A percentile compares a stretch with the other conserved stretches of the same genome.
phyloP scores from a whole-genome alignment of 2,329 filamentous ascomycete species.

The Phialocephala subalpina region DNA sequence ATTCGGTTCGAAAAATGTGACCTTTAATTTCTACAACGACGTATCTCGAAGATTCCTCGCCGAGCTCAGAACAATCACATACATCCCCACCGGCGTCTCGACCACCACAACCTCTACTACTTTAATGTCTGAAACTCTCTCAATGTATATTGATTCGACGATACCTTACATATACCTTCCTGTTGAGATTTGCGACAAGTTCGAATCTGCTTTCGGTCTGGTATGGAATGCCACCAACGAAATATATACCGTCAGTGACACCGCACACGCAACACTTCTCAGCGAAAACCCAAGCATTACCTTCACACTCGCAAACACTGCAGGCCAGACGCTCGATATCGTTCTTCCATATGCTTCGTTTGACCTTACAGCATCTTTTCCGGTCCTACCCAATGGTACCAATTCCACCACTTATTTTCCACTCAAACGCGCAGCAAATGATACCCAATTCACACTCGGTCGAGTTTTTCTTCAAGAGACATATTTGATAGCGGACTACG shows the following conservation, averaged over 20 bases:
- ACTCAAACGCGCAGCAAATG: constrained; percentile 42
- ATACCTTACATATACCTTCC: constrained; percentile 50
- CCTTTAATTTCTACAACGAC: constrained; percentile 49
- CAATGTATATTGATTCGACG: constrained; percentile 46
- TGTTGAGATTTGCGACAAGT: constrained; percentile 42
- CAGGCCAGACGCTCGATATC: constrained; percentile 39
- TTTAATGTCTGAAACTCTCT: constrained; percentile 9
- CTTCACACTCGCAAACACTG: constrained; percentile 44
- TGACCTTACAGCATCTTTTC: constrained; percentile 45
- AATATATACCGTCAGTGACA: constrained; percentile 44
- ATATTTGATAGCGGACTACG: constrained; percentile 47
- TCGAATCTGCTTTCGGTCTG: constrained; percentile 46
- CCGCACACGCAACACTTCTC: constrained; percentile 32
- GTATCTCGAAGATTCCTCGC: constrained; percentile 48
- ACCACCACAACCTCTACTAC: constrained; percentile 9
- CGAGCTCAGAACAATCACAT: constrained; percentile 42
- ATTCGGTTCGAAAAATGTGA: constrained; percentile 46
- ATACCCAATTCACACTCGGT: constrained; percentile 47
- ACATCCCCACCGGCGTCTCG: constrained; percentile 43
- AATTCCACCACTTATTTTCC: constrained; percentile 45
- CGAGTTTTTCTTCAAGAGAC: constrained; percentile 48
- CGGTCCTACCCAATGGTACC: constrained; percentile 28
- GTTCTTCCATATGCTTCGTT: constrained; percentile 46
- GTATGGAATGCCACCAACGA: constrained; percentile 44
- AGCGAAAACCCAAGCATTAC: constrained; percentile 44